Base-by-base conservation (phyloP, 2,329 filamentous ascomycete genomes). In the Eurotiales sp. region DNA sequence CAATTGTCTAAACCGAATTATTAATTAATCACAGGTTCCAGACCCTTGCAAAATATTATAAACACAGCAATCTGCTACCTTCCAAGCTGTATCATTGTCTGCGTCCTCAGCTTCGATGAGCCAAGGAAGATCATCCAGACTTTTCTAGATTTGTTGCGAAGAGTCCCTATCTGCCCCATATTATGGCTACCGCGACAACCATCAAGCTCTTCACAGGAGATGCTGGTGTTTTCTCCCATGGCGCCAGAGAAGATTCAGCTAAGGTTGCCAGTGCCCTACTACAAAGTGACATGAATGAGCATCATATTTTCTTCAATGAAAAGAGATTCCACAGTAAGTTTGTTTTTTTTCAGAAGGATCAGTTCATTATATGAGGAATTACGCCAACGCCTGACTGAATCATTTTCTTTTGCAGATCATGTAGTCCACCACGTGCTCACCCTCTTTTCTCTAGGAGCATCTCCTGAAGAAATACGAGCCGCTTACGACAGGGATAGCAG, bases 221-320 rank as follows among this genome's bases (percentile, higher is more conserved):
- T 50, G 55, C 70, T 11, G 77, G 78, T 0, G 66, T 76, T 17
- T 81, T 75, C 58, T 74, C 70, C 53, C 63, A 72, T 2, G 62
- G 64, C 55, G 72, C 76, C 36, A 79, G 73, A 2, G 69, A 79
- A 2, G 82, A 83, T 29, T 78, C 84, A 0, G 87, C 89, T 0
- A 71, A 74, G 34, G 84, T 75, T 53, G 77, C 80, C 1, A 85
- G 83, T 3, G 75, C 87, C 56, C 70, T 95, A 3, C 72, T 96
- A 15, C 88, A 95, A 64, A 73, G 84, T 52, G 90, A 96, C 62
- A 78, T 93, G 57, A 80, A 79, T 23, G 72, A 71, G 29, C 82
- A 90, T 59, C 87, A 95, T 63, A 85, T 90, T 52, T 95, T 86
- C 71, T 95, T 90, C 76, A 95, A 93, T 55, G 54, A 78, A 0